Base-by-base conservation (phyloP, 2,329 filamentous ascomycete species). In the Botrytis medusae region DNA sequence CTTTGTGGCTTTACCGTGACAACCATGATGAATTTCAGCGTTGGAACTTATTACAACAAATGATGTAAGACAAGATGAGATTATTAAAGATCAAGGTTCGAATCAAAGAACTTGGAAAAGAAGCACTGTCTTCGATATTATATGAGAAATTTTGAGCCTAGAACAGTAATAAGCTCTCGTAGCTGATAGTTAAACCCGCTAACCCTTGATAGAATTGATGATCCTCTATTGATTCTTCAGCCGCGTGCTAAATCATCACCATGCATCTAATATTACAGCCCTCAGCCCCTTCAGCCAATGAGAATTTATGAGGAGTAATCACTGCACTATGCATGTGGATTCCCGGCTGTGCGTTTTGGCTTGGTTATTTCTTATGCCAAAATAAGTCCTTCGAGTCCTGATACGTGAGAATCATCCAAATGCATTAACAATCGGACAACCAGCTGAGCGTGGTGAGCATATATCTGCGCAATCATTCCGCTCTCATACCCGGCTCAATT, bases 1-100 rank as follows among this genome's bases (percentile, higher is more conserved):
- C 42, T 71, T 18, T 76, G 67, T 20, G 74, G 74, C n/a, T 77
- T 74, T 51, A 73, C 10, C 7, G 72, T 75, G 44, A 76, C 75
- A 25, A 65, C 22, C 75, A 77, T 77, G 22, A 37, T 59, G 29
- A 44, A 20, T 2, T 67, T 9, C 22, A 18, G n/a, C 3, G 18
- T 37, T 25, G 20, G 14, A 34, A 2, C 2, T 25, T 59, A 9
- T 12, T 10, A 42, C 32, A n/a, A 46, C 5, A 22, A 34, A 34
- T 20, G 20, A 20, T 18, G 63, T 3, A 32, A 42, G n/a, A 32
- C 10, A 5, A 46, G 25, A 54, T 40, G n/a, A 9, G 16, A 9
- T 57, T 18, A 29, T 7, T 2, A 22, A 22, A 61, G 9, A 34
- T 2, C 32, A 22, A 42, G 18, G 29, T 16, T 57, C 32, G 3